Evolutionary conservation across 2,329 filamentous ascomycete genomes (phyloP).

Genomic region (Pyricularia sp.): DNA sequence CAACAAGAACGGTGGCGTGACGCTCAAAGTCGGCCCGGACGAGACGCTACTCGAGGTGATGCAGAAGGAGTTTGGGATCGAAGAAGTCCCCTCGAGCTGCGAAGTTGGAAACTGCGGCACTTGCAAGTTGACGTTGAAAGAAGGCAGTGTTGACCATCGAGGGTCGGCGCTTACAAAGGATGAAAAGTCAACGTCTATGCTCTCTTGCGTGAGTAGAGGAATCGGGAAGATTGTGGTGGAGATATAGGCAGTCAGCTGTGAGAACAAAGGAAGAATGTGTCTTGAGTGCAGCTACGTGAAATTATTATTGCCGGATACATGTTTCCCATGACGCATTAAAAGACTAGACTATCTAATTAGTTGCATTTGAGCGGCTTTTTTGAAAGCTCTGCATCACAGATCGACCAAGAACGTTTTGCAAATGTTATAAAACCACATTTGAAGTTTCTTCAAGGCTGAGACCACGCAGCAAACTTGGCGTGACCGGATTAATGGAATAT

Average conservation of each 20-base stretch:
- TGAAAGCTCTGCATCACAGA: too few relatives aligned
- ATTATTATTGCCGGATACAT: too few relatives aligned
- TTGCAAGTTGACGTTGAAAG: constrained; percentile 29
- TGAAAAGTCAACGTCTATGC: constrained; percentile 30
- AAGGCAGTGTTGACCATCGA: constrained; percentile 33
- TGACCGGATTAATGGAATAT: too few relatives aligned
- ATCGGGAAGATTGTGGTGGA: constrained; percentile 35
- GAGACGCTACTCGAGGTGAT: constrained; percentile 38
- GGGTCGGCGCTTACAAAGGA: constrained; percentile 32
- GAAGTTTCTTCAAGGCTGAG: too few relatives aligned
- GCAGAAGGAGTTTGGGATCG: constrained; percentile 24
- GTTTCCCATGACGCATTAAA: too few relatives aligned
- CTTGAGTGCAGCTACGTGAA: too few relatives aligned
- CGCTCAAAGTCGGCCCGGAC: constrained; percentile 31
- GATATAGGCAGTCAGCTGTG: constrained; percentile 17
- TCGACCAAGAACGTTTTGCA: too few relatives aligned
- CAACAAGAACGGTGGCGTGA: constrained; percentile 20
- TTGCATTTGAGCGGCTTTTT: too few relatives aligned
- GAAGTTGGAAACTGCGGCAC: constrained; percentile 43
- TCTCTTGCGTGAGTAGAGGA: constrained; percentile 40
- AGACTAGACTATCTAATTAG: too few relatives aligned
- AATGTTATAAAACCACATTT: too few relatives aligned
- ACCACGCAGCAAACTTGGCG: too few relatives aligned
- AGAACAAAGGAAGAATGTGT: too few relatives aligned
- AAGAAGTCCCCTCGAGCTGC: constrained; percentile 33